A percentile compares a stretch with the other conserved stretches of the same genome.
Conservation (phyloP, 2,329 filamentous ascomycete genomes). For the Hypomyces rosellus region DNA sequence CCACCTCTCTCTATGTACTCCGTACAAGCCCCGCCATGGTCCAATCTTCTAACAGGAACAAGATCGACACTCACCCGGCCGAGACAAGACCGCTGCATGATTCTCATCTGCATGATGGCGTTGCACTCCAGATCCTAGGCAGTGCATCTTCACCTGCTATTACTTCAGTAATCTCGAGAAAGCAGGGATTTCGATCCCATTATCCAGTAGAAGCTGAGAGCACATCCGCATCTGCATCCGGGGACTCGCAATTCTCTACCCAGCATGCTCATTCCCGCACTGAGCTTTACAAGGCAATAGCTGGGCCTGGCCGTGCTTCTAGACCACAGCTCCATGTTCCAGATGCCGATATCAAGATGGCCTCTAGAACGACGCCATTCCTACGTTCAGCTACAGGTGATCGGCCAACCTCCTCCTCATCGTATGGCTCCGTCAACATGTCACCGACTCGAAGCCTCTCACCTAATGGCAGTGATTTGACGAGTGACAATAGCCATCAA, state of each 20-base stretch:
- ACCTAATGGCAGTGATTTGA: conserved; percentile 28
- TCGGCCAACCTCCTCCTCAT: conserved; percentile 25
- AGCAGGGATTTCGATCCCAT: conserved; percentile 2
- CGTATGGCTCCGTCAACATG: conserved; percentile 34
- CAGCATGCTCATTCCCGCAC: conserved; percentile 16
- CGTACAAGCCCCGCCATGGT: conserved; percentile 23
- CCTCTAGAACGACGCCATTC: conserved; percentile 32
- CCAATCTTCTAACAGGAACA: conserved; percentile 17
- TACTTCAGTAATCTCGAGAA: neutral
- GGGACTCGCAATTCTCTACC: neutral
- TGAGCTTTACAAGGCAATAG: conserved; percentile 23
- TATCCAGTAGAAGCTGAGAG: neutral
- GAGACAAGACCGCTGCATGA: conserved; percentile 20
- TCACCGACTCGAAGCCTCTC: conserved; percentile 31
- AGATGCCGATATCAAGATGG: conserved; percentile 24
- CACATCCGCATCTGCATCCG: too few species aligned
- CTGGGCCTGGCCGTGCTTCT: conserved; percentile 13
- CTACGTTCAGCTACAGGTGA: conserved; percentile 23
- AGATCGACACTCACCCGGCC: conserved; percentile 14
- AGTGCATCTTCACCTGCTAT: conserved; percentile 15
- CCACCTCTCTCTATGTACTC: conserved; percentile 8
- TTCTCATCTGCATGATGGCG: conserved; percentile 23
- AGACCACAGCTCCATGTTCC: conserved; percentile 13
- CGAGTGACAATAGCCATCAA: conserved; percentile 24
- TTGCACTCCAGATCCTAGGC: conserved; percentile 27